phyloP scores from a whole-genome alignment of 371 early-diverging fungal species.

The Mucor lusitanicus region DNA sequence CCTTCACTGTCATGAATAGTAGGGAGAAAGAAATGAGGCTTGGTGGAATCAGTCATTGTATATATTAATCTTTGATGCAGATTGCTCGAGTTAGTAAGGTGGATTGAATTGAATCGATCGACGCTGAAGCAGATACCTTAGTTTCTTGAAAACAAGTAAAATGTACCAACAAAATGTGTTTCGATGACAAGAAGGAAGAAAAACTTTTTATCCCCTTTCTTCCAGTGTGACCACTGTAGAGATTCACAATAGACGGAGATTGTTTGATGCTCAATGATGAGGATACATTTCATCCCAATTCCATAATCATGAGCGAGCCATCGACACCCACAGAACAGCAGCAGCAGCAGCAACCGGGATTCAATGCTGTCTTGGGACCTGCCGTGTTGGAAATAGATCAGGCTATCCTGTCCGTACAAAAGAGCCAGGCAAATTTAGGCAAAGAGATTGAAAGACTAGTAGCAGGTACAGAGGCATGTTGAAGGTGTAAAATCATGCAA shows the following conservation, averaged over 20 bases:
- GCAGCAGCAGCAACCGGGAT: constrained; percentile 17
- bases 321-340: constrained; percentile 22
- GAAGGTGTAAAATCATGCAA: background rate
- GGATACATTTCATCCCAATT: background rate
- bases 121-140: background rate
- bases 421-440: constrained; percentile 56
- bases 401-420: constrained; percentile 50
- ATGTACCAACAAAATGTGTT: too few species aligned
- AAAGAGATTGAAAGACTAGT: constrained; percentile 61
- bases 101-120: background rate
- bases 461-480: constrained; percentile 38
- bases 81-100: background rate
- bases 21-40: constrained; percentile 69
- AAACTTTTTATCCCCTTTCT: too few species aligned
- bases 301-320: constrained; percentile 3
- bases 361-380: constrained; percentile 50
- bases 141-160: too few species aligned
- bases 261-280: too few species aligned
- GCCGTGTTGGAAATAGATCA: constrained; percentile 57
- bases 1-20: constrained; percentile 65
- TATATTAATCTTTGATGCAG: background rate
- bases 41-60: constrained; percentile 28
- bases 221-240: too few species aligned
- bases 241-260: too few species aligned
- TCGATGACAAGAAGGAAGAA: too few species aligned